Percentiles rank a stretch among this genome's conserved stretches.
These are phyloP conservation scores for Colletotrichum tofieldiae DNA, from an alignment of 2,329 filamentous ascomycete genomes.

Conservation along the genomic window DNA sequence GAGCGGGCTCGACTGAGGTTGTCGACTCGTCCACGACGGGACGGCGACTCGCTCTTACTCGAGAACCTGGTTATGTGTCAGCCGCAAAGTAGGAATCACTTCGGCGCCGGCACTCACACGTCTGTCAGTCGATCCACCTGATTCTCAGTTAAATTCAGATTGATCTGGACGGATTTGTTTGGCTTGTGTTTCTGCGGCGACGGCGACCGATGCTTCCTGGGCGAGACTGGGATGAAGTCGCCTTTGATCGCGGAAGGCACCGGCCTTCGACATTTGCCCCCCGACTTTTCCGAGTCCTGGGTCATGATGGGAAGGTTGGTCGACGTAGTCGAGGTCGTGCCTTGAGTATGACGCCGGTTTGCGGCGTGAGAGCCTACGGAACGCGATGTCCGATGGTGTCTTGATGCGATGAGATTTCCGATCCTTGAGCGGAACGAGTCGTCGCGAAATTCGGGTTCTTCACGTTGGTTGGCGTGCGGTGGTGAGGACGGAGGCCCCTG, in stretches of 20 bases:
- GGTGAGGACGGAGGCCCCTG: slow-evolving; percentile 5
- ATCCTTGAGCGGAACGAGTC: slow-evolving; percentile 32
- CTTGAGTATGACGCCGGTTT: background rate
- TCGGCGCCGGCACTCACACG: slow-evolving; percentile 53
- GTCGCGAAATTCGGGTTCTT: slow-evolving; percentile 6
- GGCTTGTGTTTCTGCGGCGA: slow-evolving; percentile 54
- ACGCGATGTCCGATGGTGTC: background rate
- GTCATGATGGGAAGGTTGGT: slow-evolving; percentile 30
- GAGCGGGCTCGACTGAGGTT: slow-evolving; percentile 45
- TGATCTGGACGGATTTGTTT: slow-evolving; percentile 61
- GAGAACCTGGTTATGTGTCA: slow-evolving; percentile 51
- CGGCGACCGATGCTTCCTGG: slow-evolving; percentile 52
- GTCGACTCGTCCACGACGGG: slow-evolving; percentile 45
- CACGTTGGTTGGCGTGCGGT: background rate
- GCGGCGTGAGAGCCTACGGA: background rate
- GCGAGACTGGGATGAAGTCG: slow-evolving; percentile 56
- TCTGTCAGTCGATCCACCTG: slow-evolving; percentile 65
- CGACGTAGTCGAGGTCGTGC: slow-evolving; percentile 15
- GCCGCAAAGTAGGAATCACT: background rate
- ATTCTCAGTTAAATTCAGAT: slow-evolving; percentile 64
- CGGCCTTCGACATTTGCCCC: slow-evolving; percentile 22
- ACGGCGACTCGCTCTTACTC: slow-evolving; percentile 49
- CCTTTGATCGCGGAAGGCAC: slow-evolving; percentile 51
- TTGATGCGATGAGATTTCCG: background rate
- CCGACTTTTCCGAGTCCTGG: slow-evolving; percentile 27